Evolutionary conservation across 2,329 filamentous ascomycete species (phyloP).

Genomic region (Trichoderma pleuroti): DNA sequence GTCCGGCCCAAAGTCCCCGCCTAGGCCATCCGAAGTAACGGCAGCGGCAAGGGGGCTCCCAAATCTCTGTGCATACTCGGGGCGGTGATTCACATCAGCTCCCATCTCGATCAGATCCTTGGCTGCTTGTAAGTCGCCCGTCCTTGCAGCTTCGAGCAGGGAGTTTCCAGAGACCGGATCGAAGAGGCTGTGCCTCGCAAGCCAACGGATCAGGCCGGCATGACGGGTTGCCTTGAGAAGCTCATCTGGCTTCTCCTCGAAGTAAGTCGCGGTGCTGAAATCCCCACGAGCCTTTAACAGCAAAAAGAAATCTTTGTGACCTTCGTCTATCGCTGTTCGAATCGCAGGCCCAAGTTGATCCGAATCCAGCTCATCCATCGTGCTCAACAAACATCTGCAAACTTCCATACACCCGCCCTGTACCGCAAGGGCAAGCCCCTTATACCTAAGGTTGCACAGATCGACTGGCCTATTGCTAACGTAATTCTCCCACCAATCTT

Average conservation of each 20-base stretch:
- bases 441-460: not conserved
- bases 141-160: not conserved
- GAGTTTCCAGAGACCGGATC: not conserved
- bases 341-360: not conserved
- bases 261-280: too few species aligned
- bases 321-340: not conserved
- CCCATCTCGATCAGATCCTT: not conserved
- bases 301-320: not conserved
- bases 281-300: not conserved
- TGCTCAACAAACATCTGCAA: not conserved
- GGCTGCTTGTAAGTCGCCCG: not conserved
- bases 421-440: not conserved
- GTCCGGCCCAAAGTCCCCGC: too few species aligned
- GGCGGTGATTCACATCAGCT: not conserved
- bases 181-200: not conserved
- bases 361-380: not conserved
- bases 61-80: accelerated
- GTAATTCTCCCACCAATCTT: slow-evolving; percentile 11
- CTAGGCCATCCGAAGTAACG: not conserved
- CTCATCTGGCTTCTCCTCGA: not conserved
- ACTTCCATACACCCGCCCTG: not conserved
- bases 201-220: not conserved
- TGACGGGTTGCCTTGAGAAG: accelerated
- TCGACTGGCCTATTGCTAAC: not conserved
- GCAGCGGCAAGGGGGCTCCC: not conserved